A percentile compares a stretch with the other conserved stretches of the same genome.
These are phyloP conservation scores for Ceratobasidium sp. DNA, from an alignment of 1,284 basidiomycete species.

Conservation along the genomic window DNA sequence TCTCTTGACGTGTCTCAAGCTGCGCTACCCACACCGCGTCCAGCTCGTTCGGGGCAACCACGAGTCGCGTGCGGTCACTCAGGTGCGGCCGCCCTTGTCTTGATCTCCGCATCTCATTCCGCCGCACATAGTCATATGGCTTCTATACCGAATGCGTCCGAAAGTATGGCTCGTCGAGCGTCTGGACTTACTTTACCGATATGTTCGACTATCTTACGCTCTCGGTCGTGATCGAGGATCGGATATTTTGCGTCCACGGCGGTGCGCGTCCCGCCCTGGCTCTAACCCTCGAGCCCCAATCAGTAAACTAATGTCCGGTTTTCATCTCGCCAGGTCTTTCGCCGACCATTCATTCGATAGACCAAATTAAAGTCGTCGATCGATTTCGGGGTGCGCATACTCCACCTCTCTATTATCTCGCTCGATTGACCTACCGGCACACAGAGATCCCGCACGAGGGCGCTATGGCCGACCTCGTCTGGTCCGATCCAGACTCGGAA, in stretches of 20 bases:
- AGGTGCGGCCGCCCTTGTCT: constrained; percentile 61
- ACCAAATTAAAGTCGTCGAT: constrained; percentile 99
- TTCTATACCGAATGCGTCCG: constrained; percentile 99
- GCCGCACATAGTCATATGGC: constrained; percentile 83
- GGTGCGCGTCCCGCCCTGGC: constrained; percentile 59
- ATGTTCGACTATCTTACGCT: constrained; percentile 99
- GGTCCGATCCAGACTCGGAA: constrained; percentile 99
- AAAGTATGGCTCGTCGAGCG: constrained; percentile 95
- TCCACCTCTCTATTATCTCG: constrained; percentile 12
- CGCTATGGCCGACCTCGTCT: constrained; percentile 99
- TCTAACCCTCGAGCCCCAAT: constrained; percentile 6
- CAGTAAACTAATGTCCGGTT: constrained; percentile 29
- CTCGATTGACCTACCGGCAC: neutral
- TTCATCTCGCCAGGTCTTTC: constrained; percentile 94
- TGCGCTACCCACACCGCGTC: constrained; percentile 95
- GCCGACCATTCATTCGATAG: constrained; percentile 97
- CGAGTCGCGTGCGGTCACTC: constrained; percentile 96
- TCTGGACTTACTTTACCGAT: constrained; percentile 99
- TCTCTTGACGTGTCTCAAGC: constrained; percentile 93
- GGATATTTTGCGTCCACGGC: constrained; percentile 99
- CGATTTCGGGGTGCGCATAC: constrained; percentile 81
- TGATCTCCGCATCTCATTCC: constrained; percentile 48
- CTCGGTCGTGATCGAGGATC: constrained; percentile 97
- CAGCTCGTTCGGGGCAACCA: constrained; percentile 98
- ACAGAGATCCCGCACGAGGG: constrained; percentile 98